These are phyloP conservation scores for Rubia tinctorum DNA, from an alignment of 305 asterid genomes.

Conservation along the genomic window DNA sequence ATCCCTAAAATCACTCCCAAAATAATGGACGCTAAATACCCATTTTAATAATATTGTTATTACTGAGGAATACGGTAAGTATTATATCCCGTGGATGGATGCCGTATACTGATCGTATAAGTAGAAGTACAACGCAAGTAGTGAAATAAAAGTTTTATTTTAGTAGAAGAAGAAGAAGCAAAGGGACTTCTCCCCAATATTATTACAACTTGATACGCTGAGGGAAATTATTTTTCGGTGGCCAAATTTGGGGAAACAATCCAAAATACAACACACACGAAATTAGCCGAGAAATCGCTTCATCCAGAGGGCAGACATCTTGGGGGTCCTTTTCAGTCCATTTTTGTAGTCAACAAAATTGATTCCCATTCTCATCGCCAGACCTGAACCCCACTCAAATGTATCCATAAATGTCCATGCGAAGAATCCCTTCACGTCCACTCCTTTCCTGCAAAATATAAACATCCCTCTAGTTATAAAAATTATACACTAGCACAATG, in stretches of 20 bases:
- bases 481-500: no score
- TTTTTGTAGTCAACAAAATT: conserved; percentile 28
- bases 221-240: background rate
- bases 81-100: no score
- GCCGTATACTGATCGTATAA: no score
- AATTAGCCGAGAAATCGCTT: conserved; percentile 18
- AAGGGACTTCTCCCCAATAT: background rate
- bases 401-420: conserved; percentile 31
- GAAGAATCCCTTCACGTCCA: conserved; percentile 29
- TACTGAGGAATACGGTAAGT: no score
- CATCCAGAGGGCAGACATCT: conserved; percentile 27
- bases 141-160: background rate
- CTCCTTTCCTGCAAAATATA: conserved; percentile 20
- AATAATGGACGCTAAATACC: no score
- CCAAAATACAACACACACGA: background rate
- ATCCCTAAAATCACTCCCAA: no score
- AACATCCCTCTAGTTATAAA: background rate
- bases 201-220: background rate
- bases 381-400: conserved; percentile 33
- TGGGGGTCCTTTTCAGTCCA: conserved; percentile 25
- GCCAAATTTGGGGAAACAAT: background rate
- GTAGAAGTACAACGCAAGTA: no score
- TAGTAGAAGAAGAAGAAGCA: background rate
- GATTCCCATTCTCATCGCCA: conserved; percentile 25
- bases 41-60: no score